These are phyloP conservation scores for Fagopyrum esculentum DNA, from an alignment of 148 eudicot genomes.

Conservation along the genomic window DNA sequence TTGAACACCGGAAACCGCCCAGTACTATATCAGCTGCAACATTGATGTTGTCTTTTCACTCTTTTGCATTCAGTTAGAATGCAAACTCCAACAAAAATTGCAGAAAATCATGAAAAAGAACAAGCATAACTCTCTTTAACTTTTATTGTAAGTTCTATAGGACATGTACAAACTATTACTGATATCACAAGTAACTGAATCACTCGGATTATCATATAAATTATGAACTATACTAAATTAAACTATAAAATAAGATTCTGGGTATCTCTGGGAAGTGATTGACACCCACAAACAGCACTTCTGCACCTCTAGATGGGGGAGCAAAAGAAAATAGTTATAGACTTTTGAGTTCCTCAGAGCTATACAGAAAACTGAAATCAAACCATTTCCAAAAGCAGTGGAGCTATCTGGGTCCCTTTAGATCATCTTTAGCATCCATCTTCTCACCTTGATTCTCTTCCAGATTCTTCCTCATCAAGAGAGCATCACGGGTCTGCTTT, in stretches of 20 bases:
- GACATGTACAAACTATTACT: not conserved
- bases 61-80: no score
- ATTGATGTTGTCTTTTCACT: no score
- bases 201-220: not conserved
- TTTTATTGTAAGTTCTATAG: not conserved
- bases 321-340: not conserved
- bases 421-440: not conserved
- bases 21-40: not conserved
- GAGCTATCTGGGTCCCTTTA: not conserved
- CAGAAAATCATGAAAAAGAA: not conserved
- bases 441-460: not conserved
- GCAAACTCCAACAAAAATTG: not conserved
- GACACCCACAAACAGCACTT: not conserved
- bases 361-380: slow-evolving; percentile 1
- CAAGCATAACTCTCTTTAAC: not conserved
- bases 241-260: not conserved
- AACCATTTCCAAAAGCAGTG: not conserved
- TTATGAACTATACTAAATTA: no score
- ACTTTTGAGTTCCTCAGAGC: not conserved
- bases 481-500: not conserved
- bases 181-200: not conserved
- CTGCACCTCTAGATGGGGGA: not conserved
- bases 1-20: no score
- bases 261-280: not conserved
- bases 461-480: slow-evolving; percentile 3